phyloP scores from a whole-genome alignment of 352 stramenopile genomes.

The Aphanomyces invadans region DNA sequence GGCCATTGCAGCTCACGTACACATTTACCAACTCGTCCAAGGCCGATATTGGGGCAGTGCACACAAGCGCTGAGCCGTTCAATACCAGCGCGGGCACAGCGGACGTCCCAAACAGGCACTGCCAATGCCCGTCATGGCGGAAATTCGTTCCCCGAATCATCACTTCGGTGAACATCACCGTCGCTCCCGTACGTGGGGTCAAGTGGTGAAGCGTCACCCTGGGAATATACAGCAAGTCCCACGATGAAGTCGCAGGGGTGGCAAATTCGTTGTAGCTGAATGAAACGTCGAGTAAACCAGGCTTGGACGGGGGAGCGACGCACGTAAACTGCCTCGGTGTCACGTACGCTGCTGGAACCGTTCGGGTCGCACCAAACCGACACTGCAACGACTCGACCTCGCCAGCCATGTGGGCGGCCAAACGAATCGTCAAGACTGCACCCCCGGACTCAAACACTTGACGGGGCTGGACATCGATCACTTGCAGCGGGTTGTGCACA shows the following conservation, averaged over 20 bases:
- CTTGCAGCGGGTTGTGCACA: background rate
- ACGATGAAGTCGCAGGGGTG: background rate
- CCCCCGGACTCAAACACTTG: constrained; percentile 3
- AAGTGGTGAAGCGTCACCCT: constrained; percentile 5
- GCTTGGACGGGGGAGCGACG: background rate
- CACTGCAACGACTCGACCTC: background rate
- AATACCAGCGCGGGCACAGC: background rate
- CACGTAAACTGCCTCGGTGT: background rate
- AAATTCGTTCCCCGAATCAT: constrained; percentile 22
- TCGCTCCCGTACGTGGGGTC: background rate
- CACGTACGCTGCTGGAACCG: background rate
- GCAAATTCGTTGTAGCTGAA: constrained; percentile 3
- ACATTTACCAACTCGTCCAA: background rate
- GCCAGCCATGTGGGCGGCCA: background rate
- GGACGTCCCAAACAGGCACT: background rate
- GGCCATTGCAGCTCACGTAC: background rate
- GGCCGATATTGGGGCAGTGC: background rate
- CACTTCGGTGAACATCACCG: background rate
- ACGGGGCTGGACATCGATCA: background rate
- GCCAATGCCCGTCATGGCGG: background rate
- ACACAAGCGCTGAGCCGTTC: constrained; percentile 3
- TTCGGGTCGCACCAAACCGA: background rate
- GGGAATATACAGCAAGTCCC: background rate
- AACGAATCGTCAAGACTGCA: background rate
- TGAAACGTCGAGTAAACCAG: background rate